Base-by-base conservation (phyloP, 2,329 filamentous ascomycete genomes). In the Trichoderma citrinoviride region DNA sequence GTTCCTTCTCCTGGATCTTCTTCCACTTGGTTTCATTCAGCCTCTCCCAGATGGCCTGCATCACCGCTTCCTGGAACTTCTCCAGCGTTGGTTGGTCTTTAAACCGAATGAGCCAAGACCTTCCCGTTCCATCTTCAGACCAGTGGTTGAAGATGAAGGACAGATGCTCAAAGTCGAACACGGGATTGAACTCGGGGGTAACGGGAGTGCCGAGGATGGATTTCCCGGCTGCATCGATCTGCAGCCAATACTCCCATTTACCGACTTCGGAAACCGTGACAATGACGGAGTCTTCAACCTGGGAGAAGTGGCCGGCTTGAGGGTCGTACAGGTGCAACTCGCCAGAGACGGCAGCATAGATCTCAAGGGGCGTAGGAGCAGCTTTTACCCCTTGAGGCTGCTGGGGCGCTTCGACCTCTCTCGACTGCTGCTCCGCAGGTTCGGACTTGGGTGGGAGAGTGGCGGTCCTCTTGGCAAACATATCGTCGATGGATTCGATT, bases 141-240 rank as follows among this genome's bases (percentile, higher is more conserved):
- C 97, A 98, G 75, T 97, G 93, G 73, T 99, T 99, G 84, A 99
- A 99, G 73, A 99, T 97, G 76, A 98, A 98, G 0, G 94, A 98
- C n/a, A 97, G 83, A 72, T 94, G 98, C 76, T 99, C 95, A 70
- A 97, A 98, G 79, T 98, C 98, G 82, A 98, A 99, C 21, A 99
- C 93, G 0, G 95, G 95, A 72, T 98, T 98, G 77, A 98, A 92
- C 71, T 99, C 95, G 7, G 92, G 90, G 33, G 93, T 83, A 33
- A 99, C 87, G 2, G 90, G 85, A 69, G 96, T 91, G 23, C 93
- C 93, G 2, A 99, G 82, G 92, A 93, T 97, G 61, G 93, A 88
- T 72, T 87, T 83, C 7, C 41, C 58, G 7, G 19, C 33, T 67
- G 90, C 89, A 47, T 86, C 85, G 63, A 98, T 89, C 73, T 97